Evolutionary conservation across 1,284 basidiomycete species (phyloP).

Genomic region (Ustilago hordei): DNA sequence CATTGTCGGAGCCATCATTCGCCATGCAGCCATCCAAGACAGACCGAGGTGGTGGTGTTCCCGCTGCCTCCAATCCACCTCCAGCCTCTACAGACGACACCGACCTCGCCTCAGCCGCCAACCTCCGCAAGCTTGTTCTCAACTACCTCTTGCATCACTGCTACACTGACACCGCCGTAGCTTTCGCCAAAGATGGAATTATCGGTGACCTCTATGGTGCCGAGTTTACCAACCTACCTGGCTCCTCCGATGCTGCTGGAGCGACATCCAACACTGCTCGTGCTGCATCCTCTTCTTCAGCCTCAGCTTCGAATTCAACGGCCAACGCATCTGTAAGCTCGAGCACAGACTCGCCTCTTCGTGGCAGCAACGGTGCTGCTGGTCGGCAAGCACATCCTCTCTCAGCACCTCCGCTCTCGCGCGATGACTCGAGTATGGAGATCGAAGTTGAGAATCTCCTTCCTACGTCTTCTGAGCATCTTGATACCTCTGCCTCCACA

Average conservation of each 20-base stretch:
- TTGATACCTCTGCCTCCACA: slow-evolving; percentile 37
- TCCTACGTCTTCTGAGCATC: slow-evolving; percentile 45
- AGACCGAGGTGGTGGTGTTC: slow-evolving; percentile 2
- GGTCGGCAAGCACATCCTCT: slow-evolving; percentile 53
- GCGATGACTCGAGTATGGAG: slow-evolving; percentile 60
- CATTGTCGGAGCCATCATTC: neutral
- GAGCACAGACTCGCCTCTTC: neutral
- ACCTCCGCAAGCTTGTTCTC: slow-evolving; percentile 76
- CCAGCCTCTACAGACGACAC: slow-evolving; percentile 33
- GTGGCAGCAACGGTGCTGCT: slow-evolving; percentile 7
- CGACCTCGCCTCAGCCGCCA: slow-evolving; percentile 52
- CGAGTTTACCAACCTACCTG: slow-evolving; percentile 8
- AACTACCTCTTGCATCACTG: slow-evolving; percentile 83
- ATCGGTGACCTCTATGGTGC: slow-evolving; percentile 40
- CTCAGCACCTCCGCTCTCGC: slow-evolving; percentile 56
- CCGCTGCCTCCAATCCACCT: slow-evolving; percentile 16
- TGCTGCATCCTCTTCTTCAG: slow-evolving; percentile 4
- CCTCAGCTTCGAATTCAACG: slow-evolving; percentile 15
- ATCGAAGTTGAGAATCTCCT: slow-evolving; percentile 59
- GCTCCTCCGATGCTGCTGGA: slow-evolving; percentile 13
- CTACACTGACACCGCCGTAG: slow-evolving; percentile 78
- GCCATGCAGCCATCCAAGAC: slow-evolving; percentile 38
- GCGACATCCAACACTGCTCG: slow-evolving; percentile 8
- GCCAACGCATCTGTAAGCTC: neutral
- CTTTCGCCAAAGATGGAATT: slow-evolving; percentile 77